Evolutionary conservation across 1,284 basidiomycete genomes (phyloP).

Genomic region (Peniophora sp.): DNA sequence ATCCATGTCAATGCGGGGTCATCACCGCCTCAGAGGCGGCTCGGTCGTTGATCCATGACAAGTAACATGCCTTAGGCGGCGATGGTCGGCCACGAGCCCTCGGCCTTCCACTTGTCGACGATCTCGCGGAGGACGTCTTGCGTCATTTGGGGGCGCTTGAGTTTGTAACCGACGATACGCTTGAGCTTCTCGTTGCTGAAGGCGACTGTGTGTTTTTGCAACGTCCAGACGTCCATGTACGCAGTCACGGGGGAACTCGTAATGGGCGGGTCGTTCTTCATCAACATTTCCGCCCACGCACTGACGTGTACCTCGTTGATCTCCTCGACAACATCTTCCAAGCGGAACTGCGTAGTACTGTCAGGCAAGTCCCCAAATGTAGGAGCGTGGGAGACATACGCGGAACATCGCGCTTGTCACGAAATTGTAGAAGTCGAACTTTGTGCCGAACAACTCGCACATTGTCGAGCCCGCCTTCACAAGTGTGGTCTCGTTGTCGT

Average conservation of each 20-base stretch:
- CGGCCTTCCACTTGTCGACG: constrained; percentile 72
- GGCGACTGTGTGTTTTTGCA: constrained; percentile 59
- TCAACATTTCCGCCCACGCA: constrained; percentile 82
- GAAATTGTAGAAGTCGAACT: constrained; percentile 78
- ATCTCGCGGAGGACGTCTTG: constrained; percentile 64
- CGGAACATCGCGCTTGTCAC: constrained; percentile 65
- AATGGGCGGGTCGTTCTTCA: constrained; percentile 66
- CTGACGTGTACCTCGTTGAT: constrained; percentile 85
- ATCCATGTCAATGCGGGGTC: no score
- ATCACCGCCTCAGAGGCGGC: no score
- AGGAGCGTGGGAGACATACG: constrained; percentile 28
- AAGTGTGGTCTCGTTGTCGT: constrained; percentile 74
- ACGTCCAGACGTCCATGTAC: constrained; percentile 72
- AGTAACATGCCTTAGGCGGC: no score
- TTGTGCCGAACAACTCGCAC: constrained; percentile 73
- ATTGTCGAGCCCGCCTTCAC: constrained; percentile 67
- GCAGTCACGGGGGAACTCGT: constrained; percentile 71
- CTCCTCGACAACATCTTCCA: constrained; percentile 73
- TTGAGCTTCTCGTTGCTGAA: constrained; percentile 69
- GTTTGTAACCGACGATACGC: constrained; percentile 62
- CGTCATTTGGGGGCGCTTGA: constrained; percentile 57
- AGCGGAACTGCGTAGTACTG: constrained; percentile 31
- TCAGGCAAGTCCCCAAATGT: neutral
- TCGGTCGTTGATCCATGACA: no score
- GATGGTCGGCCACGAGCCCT: constrained; percentile 60